Conservation (phyloP, 73 alveolate species). For the Tetrahymena thermophila region DNA sequence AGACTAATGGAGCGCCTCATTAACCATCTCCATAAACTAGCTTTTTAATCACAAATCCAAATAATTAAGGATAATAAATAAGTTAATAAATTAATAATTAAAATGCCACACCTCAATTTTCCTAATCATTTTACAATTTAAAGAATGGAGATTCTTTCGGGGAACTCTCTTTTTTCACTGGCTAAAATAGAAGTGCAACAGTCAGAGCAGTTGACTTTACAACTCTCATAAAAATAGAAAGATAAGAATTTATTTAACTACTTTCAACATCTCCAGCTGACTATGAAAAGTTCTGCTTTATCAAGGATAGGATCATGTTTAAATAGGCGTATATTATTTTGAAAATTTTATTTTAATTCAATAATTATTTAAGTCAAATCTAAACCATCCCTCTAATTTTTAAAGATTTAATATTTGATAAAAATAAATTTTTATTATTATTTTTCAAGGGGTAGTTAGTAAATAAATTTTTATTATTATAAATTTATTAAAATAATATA, state of each 20-base stretch:
- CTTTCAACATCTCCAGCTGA: not conserved
- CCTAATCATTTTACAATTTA: not conserved
- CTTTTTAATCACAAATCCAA: not conserved
- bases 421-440: no score
- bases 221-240: not conserved
- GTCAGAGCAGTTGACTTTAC: not conserved
- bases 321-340: not conserved
- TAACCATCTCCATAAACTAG: not conserved
- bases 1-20: not conserved
- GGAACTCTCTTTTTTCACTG: not conserved
- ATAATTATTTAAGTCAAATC: no score
- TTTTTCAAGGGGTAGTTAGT: no score
- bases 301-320: not conserved
- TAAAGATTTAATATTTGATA: no score
- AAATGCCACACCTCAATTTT: not conserved
- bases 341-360: not conserved
- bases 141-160: not conserved
- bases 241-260: not conserved
- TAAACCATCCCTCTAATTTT: no score
- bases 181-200: not conserved
- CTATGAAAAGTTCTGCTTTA: not conserved
- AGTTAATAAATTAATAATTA: not conserved
- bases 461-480: no score
- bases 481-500: no score
- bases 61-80: not conserved